Evolutionary conservation across 768 basidiomycete genomes (phyloP).

Genomic region (Boletus pseudopeckii): DNA sequence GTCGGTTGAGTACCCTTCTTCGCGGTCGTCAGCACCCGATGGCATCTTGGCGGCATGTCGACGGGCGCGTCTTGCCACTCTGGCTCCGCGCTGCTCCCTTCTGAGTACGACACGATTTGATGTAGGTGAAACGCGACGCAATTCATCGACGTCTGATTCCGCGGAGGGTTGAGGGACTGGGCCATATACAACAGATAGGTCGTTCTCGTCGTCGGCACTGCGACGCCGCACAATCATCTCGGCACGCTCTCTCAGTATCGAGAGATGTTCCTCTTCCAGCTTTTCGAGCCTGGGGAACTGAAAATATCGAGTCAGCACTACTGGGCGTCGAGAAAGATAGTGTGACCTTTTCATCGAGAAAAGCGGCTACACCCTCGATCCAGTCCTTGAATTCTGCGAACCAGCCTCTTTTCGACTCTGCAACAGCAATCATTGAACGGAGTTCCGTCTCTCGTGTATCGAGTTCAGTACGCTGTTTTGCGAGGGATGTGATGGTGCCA

Average conservation of each 20-base stretch:
- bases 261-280: conserved; percentile 71
- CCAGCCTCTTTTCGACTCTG: conserved; percentile 81
- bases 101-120: conserved; percentile 45
- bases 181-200: conserved; percentile 69
- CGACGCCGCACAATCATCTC: conserved; percentile 70
- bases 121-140: conserved; percentile 50
- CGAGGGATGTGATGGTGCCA: conserved; percentile 51
- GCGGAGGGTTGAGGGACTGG: conserved; percentile 35
- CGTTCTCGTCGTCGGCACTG: conserved; percentile 74
- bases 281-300: conserved; percentile 79
- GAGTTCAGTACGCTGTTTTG: conserved; percentile 60
- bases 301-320: background rate
- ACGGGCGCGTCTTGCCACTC: conserved; percentile 50
- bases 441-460: conserved; percentile 69
- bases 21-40: conserved; percentile 30
- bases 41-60: conserved; percentile 36
- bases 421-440: conserved; percentile 66
- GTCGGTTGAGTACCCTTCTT: conserved; percentile 90
- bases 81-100: conserved; percentile 56
- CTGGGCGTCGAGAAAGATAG: background rate
- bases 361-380: conserved; percentile 79
- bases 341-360: conserved; percentile 82
- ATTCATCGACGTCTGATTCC: conserved; percentile 52
- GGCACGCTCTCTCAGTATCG: conserved; percentile 68
- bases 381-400: conserved; percentile 75